Conservation (phyloP, 176 grass and related monocot genomes). For the Avena insularis region DNA sequence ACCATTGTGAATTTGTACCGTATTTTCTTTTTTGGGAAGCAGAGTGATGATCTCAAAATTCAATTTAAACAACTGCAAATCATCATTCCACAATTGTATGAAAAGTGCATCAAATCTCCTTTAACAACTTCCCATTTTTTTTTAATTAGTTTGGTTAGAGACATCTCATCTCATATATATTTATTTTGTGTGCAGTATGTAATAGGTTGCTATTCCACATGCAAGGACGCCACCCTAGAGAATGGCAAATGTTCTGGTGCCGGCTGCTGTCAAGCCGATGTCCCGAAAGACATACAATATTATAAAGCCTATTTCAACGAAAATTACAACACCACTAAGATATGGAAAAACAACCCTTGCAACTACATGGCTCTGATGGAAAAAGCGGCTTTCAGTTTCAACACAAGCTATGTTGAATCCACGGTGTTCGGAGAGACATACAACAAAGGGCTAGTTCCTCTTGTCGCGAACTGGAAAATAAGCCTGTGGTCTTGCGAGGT, state of each 20-base stretch:
- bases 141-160: neutral
- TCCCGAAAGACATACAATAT: neutral
- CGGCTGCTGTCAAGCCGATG: neutral
- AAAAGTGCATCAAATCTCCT: too few relatives aligned
- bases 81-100: too few relatives aligned
- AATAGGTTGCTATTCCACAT: neutral
- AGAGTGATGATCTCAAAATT: too few relatives aligned
- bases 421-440: neutral
- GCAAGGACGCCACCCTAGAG: neutral
- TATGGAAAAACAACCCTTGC: neutral
- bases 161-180: neutral
- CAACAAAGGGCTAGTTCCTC: neutral
- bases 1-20: too few relatives aligned
- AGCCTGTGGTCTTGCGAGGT: neutral
- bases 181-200: neutral
- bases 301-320: neutral
- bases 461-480: conserved; percentile 38
- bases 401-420: neutral
- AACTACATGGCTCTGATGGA: conserved; percentile 37
- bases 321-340: neutral
- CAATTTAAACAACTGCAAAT: too few relatives aligned
- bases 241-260: conserved; percentile 42
- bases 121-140: too few relatives aligned
- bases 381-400: neutral
- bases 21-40: too few relatives aligned